phyloP scores from a whole-genome alignment of 1,284 basidiomycete genomes.

The Cutaneotrichosporon spelunceum region DNA sequence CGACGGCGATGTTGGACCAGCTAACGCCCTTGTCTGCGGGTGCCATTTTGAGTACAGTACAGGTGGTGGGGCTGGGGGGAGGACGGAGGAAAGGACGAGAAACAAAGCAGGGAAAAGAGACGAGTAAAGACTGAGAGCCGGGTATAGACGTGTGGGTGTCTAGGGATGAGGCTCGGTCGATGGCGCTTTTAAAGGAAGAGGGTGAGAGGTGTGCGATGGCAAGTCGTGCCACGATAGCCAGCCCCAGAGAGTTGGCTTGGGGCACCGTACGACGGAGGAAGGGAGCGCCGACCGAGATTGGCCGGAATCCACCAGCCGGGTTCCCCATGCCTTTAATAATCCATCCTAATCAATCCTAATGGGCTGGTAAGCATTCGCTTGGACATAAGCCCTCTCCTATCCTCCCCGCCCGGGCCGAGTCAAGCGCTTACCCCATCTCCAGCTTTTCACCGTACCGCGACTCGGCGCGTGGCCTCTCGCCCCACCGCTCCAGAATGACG shows the following conservation, averaged over 20 bases:
- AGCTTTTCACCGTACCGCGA: no score
- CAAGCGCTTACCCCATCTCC: not conserved
- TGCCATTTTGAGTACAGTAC: slow-evolving; percentile 49
- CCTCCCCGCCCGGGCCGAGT: no score
- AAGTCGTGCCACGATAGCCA: slow-evolving; percentile 2
- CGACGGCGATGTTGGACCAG: slow-evolving; percentile 99
- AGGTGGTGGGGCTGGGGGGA: not conserved
- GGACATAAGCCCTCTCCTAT: no score
- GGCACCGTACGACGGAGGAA: not conserved
- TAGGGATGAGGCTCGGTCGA: not conserved
- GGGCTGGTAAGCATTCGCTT: no score
- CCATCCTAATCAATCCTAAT: not conserved
- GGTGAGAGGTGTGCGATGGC: not conserved
- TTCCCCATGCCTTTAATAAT: no score
- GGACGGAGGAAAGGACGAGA: no score
- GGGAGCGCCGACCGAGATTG: no score
- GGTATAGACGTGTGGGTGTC: slow-evolving; percentile 5
- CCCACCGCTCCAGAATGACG: no score
- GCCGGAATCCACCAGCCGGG: no score
- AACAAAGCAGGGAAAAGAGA: not conserved
- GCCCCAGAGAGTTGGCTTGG: not conserved
- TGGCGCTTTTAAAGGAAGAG: not conserved
- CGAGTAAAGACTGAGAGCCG: not conserved
- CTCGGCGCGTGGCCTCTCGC: no score
- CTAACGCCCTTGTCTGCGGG: slow-evolving; percentile 78